Evolutionary conservation across 163 green algal species (phyloP).

Genomic region (Chlamydomonas reinhardtii): DNA sequence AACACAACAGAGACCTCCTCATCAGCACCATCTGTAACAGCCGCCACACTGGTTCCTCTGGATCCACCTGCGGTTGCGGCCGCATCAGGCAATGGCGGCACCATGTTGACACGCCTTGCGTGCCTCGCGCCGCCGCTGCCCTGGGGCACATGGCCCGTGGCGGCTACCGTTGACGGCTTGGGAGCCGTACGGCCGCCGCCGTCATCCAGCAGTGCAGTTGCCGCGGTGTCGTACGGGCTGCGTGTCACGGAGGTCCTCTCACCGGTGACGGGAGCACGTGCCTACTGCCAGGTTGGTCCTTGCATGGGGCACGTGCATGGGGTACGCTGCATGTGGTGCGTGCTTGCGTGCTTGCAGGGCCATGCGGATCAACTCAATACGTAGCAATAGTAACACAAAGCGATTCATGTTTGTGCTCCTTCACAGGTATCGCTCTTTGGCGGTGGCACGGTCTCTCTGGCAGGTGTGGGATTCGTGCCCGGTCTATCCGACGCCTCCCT

Average conservation of each 20-base stretch:
- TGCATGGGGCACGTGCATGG: too few relatives aligned
- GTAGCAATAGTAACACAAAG: too few relatives aligned
- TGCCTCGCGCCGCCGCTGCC: conserved; percentile 32
- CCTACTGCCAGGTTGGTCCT: not conserved
- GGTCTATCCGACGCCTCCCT: not conserved
- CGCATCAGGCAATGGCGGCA: not conserved
- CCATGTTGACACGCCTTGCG: not conserved
- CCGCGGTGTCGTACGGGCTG: not conserved
- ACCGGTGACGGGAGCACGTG: not conserved
- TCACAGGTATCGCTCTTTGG: conserved; percentile 10
- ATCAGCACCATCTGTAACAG: too few relatives aligned
- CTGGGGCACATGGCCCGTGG: conserved; percentile 19
- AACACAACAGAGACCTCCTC: too few relatives aligned
- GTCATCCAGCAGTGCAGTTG: not conserved
- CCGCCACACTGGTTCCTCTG: too few relatives aligned
- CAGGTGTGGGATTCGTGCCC: not conserved
- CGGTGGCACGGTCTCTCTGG: not conserved
- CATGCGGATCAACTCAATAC: too few relatives aligned
- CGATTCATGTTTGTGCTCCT: too few relatives aligned
- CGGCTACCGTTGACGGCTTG: not conserved
- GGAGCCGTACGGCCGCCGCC: not conserved
- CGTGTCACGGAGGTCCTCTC: not conserved
- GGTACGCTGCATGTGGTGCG: too few relatives aligned
- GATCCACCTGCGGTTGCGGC: not conserved
- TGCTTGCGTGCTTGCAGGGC: too few relatives aligned